Evolutionary conservation across 129 eudicot genomes (phyloP).

Genomic region (Lonicera japonica): DNA sequence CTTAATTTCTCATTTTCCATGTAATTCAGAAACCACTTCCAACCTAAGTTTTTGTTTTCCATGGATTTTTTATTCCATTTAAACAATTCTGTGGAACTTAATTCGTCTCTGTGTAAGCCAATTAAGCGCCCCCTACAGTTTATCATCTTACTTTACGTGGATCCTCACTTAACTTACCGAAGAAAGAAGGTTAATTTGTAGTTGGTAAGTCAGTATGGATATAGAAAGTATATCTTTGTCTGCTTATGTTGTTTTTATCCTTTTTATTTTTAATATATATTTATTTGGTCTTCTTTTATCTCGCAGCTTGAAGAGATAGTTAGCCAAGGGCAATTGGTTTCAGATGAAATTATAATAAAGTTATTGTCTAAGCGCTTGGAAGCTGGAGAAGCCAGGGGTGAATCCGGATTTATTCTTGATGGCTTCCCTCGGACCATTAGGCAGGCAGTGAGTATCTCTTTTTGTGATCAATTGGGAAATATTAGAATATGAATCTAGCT

Average conservation of each 20-base stretch:
- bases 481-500: neutral
- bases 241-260: neutral
- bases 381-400: slow-evolving; percentile 66
- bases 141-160: no score
- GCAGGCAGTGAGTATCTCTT: slow-evolving; percentile 63
- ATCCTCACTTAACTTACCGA: no score
- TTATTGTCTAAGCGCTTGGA: slow-evolving; percentile 69
- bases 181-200: no score
- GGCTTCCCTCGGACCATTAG: slow-evolving; percentile 90
- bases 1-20: no score
- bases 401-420: slow-evolving; percentile 87
- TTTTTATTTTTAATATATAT: neutral
- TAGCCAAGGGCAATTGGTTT: slow-evolving; percentile 74
- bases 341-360: slow-evolving; percentile 70
- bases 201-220: neutral
- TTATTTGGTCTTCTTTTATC: neutral
- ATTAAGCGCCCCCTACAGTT: no score
- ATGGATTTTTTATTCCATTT: no score
- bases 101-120: no score
- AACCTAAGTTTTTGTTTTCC: no score
- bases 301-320: slow-evolving; percentile 82
- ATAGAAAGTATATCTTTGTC: neutral
- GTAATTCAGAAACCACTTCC: no score
- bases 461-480: neutral
- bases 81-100: no score